These are phyloP conservation scores for Brassica hybrid DNA, from an alignment of 441 rosid species.

Conservation along the genomic window DNA sequence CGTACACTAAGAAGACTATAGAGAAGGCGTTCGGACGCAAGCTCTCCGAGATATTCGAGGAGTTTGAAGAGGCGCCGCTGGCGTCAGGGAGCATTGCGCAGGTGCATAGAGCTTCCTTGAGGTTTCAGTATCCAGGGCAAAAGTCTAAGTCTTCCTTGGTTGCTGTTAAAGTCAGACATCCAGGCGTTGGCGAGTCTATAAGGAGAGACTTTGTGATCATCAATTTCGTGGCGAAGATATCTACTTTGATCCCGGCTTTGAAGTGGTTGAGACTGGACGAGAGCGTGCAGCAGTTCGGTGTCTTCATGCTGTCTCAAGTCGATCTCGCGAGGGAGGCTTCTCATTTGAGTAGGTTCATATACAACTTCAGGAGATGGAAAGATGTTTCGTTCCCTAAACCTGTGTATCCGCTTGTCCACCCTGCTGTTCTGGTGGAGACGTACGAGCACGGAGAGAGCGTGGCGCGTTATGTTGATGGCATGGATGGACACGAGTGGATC, in stretches of 20 bases:
- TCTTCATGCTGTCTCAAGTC: slow-evolving; percentile 99
- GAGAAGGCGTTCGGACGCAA: slow-evolving; percentile 96
- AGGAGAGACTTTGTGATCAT: slow-evolving; percentile 93
- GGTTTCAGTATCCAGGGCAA: slow-evolving; percentile 85
- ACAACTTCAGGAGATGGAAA: slow-evolving; percentile 95
- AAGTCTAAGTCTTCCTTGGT: slow-evolving; percentile 76
- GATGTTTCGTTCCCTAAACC: slow-evolving; percentile 99
- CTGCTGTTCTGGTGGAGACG: slow-evolving; percentile 98
- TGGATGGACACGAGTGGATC: slow-evolving; percentile 73
- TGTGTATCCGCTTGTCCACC: slow-evolving; percentile 97
- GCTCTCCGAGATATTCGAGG: slow-evolving; percentile 85
- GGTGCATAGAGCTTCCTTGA: slow-evolving; percentile 95
- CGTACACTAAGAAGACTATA: slow-evolving; percentile 81
- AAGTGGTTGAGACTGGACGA: slow-evolving; percentile 98
- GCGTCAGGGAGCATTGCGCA: slow-evolving; percentile 99
- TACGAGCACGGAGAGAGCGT: slow-evolving; percentile 98
- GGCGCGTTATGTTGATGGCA: slow-evolving; percentile 81
- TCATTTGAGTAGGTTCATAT: slow-evolving; percentile 92
- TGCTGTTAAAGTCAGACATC: slow-evolving; percentile 99
- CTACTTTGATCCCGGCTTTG: slow-evolving; percentile 78
- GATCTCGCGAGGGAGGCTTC: slow-evolving; percentile 99
- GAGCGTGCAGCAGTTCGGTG: slow-evolving; percentile 96
- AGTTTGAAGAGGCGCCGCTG: slow-evolving; percentile 90
- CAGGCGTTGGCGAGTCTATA: slow-evolving; percentile 98
- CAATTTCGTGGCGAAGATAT: slow-evolving; percentile 78